These are phyloP conservation scores for Garcia nutans DNA, from an alignment of 345 rosid genomes.

Conservation along the genomic window DNA sequence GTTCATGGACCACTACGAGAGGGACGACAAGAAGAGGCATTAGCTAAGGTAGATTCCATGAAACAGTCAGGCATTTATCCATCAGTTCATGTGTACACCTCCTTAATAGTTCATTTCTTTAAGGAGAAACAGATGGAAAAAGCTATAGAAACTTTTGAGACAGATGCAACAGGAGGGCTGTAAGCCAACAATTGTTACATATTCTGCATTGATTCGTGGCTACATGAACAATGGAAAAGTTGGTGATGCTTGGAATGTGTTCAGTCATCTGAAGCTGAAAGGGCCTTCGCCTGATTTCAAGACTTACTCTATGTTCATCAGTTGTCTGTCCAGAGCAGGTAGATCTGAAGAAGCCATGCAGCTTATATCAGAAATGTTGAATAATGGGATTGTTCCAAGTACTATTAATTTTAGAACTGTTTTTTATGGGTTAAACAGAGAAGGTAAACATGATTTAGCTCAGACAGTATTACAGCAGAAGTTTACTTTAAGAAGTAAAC, in stretches of 20 bases:
- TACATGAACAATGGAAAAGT: slow-evolving; percentile 49
- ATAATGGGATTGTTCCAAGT: slow-evolving; percentile 61
- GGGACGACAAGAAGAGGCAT: slow-evolving; percentile 56
- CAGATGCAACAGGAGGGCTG: slow-evolving; percentile 57
- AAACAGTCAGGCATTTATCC: slow-evolving; percentile 55
- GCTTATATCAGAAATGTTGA: slow-evolving; percentile 60
- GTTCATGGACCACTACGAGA: slow-evolving; percentile 55
- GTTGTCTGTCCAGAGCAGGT: slow-evolving; percentile 53
- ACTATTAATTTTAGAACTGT: slow-evolving; percentile 60
- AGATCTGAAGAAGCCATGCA: slow-evolving; percentile 63
- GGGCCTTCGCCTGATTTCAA: slow-evolving; percentile 68
- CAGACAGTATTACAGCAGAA: slow-evolving; percentile 47
- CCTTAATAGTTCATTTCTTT: slow-evolving; percentile 61
- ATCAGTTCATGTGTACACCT: slow-evolving; percentile 67
- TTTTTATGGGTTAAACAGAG: slow-evolving; percentile 64
- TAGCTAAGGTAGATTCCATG: slow-evolving; percentile 63
- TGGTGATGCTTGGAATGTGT: slow-evolving; percentile 58
- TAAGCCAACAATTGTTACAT: slow-evolving; percentile 61
- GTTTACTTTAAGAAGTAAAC: slow-evolving; percentile 42
- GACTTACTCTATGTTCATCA: slow-evolving; percentile 67
- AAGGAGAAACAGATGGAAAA: slow-evolving; percentile 56
- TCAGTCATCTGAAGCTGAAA: slow-evolving; percentile 40
- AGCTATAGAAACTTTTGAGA: slow-evolving; percentile 44
- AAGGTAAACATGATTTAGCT: slow-evolving; percentile 69
- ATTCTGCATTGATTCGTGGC: slow-evolving; percentile 67